Evolutionary conservation across 805 yeast species (phyloP).

Genomic region (Komagataella pseudopastoris): DNA sequence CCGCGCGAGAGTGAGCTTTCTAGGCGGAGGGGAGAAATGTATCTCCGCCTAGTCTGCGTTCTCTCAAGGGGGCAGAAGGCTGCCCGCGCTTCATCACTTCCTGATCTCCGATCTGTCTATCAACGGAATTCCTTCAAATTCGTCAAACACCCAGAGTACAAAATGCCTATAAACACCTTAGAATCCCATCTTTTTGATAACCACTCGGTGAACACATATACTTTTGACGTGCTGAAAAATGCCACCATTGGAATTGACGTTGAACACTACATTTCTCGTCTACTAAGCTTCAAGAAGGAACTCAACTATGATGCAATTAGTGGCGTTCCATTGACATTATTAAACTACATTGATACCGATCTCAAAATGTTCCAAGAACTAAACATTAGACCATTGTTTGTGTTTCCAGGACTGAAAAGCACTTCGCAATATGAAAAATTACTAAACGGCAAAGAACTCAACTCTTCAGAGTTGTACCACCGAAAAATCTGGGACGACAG

Average conservation of each 20-base stretch:
- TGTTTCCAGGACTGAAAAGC: slow-evolving; percentile 55
- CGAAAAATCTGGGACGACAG: slow-evolving; percentile 32
- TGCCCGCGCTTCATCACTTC: not conserved
- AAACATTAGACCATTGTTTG: slow-evolving; percentile 67
- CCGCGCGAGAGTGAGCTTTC: not conserved
- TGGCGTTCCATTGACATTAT: slow-evolving; percentile 60
- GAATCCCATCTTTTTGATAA: slow-evolving; percentile 62
- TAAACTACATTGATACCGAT: slow-evolving; percentile 44
- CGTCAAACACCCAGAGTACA: not conserved
- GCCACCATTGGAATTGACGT: slow-evolving; percentile 77
- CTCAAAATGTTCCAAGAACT: slow-evolving; percentile 43
- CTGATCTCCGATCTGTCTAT: too few species aligned
- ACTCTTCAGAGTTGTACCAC: slow-evolving; percentile 28
- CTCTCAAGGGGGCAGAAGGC: not conserved
- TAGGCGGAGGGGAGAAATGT: not conserved
- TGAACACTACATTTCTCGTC: slow-evolving; percentile 57
- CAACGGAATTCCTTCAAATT: not conserved
- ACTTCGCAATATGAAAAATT: slow-evolving; percentile 14
- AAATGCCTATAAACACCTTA: slow-evolving; percentile 33
- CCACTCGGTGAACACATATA: slow-evolving; percentile 42
- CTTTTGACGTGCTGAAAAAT: slow-evolving; percentile 51
- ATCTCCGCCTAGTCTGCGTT: slow-evolving; percentile 3
- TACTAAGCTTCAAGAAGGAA: slow-evolving; percentile 51
- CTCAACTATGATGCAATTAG: slow-evolving; percentile 67
- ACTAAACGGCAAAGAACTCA: slow-evolving; percentile 10